Evolutionary conservation across 2,329 filamentous ascomycete genomes (phyloP).

Genomic region (Teratosphaeria destructans): DNA sequence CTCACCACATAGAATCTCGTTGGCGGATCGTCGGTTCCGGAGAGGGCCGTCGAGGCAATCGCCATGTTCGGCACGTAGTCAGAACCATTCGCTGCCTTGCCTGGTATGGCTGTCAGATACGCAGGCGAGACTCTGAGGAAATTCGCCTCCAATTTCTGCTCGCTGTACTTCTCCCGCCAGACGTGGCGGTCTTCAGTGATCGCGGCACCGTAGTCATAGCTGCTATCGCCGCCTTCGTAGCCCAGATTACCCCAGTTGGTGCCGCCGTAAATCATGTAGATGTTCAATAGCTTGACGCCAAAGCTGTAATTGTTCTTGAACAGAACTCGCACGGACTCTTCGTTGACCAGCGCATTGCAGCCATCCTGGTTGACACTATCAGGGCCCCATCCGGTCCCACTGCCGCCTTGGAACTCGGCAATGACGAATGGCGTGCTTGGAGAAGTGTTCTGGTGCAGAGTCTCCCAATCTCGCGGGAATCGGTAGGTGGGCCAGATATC

Average conservation of each 20-base stretch:
- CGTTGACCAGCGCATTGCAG: constrained; percentile 55
- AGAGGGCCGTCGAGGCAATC: constrained; percentile 52
- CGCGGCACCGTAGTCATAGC: constrained; percentile 51
- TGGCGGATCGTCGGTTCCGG: constrained; percentile 43
- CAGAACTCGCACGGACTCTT: constrained; percentile 68
- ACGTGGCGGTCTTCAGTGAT: constrained; percentile 62
- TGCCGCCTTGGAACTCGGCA: constrained; percentile 40
- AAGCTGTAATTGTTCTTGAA: constrained; percentile 47
- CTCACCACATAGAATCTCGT: constrained; percentile 54
- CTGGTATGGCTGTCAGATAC: constrained; percentile 52
- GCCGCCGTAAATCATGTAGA: constrained; percentile 72
- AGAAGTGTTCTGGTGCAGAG: constrained; percentile 48
- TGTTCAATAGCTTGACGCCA: constrained; percentile 56
- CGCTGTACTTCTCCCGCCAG: constrained; percentile 64
- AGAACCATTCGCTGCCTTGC: constrained; percentile 39
- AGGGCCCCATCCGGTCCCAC: constrained; percentile 69
- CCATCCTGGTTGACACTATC: constrained; percentile 56
- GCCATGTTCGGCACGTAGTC: constrained; percentile 46
- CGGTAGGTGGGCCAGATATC: constrained; percentile 47
- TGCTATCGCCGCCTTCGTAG: constrained; percentile 49
- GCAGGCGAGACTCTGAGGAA: constrained; percentile 63
- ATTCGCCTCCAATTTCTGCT: constrained; percentile 65
- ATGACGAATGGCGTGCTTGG: constrained; percentile 57
- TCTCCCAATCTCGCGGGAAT: constrained; percentile 47
- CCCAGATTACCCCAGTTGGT: constrained; percentile 79